Base-by-base conservation (phyloP, 1,284 basidiomycete genomes). In the Cystobasidiaceae sp. region DNA sequence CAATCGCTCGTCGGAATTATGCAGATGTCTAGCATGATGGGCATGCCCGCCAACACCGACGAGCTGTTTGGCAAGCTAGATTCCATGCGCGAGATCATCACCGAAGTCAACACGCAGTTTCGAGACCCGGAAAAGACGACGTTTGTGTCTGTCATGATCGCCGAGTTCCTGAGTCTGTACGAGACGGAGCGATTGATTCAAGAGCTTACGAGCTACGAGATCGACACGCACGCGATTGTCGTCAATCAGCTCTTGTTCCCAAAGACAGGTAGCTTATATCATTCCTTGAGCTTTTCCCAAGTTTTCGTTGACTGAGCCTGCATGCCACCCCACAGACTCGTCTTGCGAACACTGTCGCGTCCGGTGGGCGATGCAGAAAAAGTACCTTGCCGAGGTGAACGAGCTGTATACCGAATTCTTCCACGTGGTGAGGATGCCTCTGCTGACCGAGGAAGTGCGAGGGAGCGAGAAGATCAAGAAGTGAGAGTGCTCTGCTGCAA, bases 41-140 rank as follows among this genome's bases (percentile, higher is more conserved):
- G 94, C 37, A 92, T 90, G 83, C 79, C 87, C 79, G 71, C 80
- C 21, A 88, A 86, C 27, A 85, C 87, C 8, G 89, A 92, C 72
- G 93, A 97, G 77, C 71, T 72, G 69, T 68, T 68, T 76, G 90
- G 90, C 33, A 97, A 97, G 78, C 84, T 99, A 8, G 94, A 99
- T 72, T 87, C 86, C 43, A 99, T 99, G 96, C 85, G 93, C 43
- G 89, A 86, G 44, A 86, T 97, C 67, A 98, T 99, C 74, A 97
- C 91, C 25, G 96, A 99, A 77, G 94, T 99, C 66, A 98, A 98
- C 82, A 89, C 90, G 0, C 96, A 99, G 75, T 98, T 98, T 83
- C 97, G 97, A 78, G 93, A 98, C 78, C 91, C 94, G 3, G 93
- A 97, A 78, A 93, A 94, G 80, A 98, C 94, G 4, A 96, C 92